These are phyloP conservation scores for Penicillium griseofulvum DNA, from an alignment of 2,329 filamentous ascomycete species.

Conservation along the genomic window DNA sequence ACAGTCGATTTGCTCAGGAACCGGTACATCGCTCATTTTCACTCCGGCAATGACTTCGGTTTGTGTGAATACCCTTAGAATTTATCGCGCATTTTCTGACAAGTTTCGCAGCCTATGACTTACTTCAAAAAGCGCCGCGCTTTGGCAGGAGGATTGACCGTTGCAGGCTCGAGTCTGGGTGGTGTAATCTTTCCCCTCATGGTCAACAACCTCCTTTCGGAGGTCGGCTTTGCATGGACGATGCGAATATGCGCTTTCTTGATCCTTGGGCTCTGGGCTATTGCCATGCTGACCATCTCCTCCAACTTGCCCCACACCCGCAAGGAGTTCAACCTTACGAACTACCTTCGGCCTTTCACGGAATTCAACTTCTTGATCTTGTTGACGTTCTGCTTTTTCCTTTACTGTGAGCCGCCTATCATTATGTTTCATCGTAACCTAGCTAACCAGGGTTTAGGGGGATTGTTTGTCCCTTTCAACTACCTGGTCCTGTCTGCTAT, in stretches of 20 bases:
- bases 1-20: background rate
- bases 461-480: background rate
- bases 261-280: slow-evolving; percentile 54
- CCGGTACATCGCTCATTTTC: background rate
- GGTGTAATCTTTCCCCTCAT: slow-evolving; percentile 60
- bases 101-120: slow-evolving; percentile 19
- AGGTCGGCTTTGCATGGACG: slow-evolving; percentile 53
- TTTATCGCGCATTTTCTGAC: background rate
- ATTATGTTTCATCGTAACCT: background rate
- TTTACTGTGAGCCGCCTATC: slow-evolving; percentile 16
- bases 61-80: background rate
- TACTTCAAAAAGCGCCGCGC: slow-evolving; percentile 52
- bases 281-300: slow-evolving; percentile 51
- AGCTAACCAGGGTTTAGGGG: background rate
- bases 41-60: background rate
- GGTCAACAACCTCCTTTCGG: slow-evolving; percentile 50
- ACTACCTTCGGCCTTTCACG: slow-evolving; percentile 1
- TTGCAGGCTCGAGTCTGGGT: slow-evolving; percentile 50
- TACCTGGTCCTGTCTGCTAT: background rate
- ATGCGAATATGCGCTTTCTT: slow-evolving; percentile 55
- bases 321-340: slow-evolving; percentile 1
- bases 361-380: slow-evolving; percentile 3
- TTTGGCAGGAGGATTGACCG: slow-evolving; percentile 50
- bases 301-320: slow-evolving; percentile 30
- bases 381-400: background rate